These are phyloP conservation scores for Wickerhamiella allomyrinae DNA, from an alignment of 805 yeast genomes.

Conservation along the genomic window DNA sequence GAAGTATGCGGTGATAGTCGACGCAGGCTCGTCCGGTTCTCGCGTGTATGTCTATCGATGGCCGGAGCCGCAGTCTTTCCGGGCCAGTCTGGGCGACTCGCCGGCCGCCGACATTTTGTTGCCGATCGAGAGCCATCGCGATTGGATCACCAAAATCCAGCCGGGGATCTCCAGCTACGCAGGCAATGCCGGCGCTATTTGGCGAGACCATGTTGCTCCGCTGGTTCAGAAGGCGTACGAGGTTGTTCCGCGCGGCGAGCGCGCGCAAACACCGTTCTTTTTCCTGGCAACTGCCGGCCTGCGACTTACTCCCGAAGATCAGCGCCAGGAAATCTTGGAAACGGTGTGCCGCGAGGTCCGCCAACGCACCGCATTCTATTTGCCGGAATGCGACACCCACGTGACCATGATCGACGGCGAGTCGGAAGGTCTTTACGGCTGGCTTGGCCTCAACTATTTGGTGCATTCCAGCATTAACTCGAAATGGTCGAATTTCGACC, in stretches of 20 bases:
- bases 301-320: slow-evolving; percentile 52
- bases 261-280: slow-evolving; percentile 64
- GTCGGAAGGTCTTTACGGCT: slow-evolving; percentile 88
- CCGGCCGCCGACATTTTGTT: slow-evolving; percentile 36
- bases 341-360: slow-evolving; percentile 47
- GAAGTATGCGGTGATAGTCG: slow-evolving; percentile 74
- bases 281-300: slow-evolving; percentile 96
- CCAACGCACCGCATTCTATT: slow-evolving; percentile 39
- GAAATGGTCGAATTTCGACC: slow-evolving; percentile 16
- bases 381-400: slow-evolving; percentile 50
- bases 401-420: slow-evolving; percentile 86
- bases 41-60: slow-evolving; percentile 72
- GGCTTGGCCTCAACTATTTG: slow-evolving; percentile 83
- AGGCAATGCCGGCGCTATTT: slow-evolving; percentile 39
- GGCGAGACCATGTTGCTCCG: slow-evolving; percentile 54
- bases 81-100: slow-evolving; percentile 24
- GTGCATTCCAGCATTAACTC: slow-evolving; percentile 35
- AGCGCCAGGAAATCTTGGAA: slow-evolving; percentile 39
- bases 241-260: slow-evolving; percentile 50
- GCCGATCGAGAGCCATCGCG: slow-evolving; percentile 50
- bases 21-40: slow-evolving; percentile 94
- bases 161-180: slow-evolving; percentile 77
- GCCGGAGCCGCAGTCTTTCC: slow-evolving; percentile 35
- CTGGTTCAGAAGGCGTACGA: slow-evolving; percentile 54
- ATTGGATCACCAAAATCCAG: slow-evolving; percentile 56